Percentiles rank a stretch among this genome's conserved stretches.
Evolutionary conservation across 345 rosid species (phyloP).

Genomic region (Eucalyptus albens): DNA sequence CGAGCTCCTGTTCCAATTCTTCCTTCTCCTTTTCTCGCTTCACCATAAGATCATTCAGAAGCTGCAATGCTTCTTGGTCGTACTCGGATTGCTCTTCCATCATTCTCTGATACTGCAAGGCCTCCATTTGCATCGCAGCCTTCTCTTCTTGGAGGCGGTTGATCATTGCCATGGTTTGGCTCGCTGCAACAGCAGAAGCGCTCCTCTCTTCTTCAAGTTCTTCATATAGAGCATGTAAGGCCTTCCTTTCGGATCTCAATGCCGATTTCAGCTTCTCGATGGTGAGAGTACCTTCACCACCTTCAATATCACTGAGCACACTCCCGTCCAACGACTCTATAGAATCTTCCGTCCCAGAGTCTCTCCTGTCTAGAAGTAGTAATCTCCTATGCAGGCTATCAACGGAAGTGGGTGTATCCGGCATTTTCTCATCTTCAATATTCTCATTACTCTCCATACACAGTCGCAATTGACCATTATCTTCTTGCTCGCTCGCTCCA

Average conservation of each 20-base stretch:
- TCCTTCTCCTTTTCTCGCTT: conserved; percentile 78
- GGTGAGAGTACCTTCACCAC: conserved; percentile 32
- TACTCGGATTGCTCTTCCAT: conserved; percentile 97
- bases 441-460: conserved; percentile 31
- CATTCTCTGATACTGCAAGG: conserved; percentile 95
- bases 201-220: conserved; percentile 97
- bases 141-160: conserved; percentile 96
- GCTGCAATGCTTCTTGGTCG: conserved; percentile 94
- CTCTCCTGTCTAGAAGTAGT: conserved; percentile 39
- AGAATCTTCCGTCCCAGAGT: conserved; percentile 33
- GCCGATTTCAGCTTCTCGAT: conserved; percentile 56
- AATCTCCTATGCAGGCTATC: conserved; percentile 51
- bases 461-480: background rate
- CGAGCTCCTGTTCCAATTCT: conserved; percentile 72
- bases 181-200: conserved; percentile 86
- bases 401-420: conserved; percentile 42
- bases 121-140: conserved; percentile 99
- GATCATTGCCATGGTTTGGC: conserved; percentile 99
- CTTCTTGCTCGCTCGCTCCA: conserved; percentile 2
- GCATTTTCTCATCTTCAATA: conserved; percentile 49
- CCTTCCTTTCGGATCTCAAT: conserved; percentile 54
- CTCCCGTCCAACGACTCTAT: conserved; percentile 49
- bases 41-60: conserved; percentile 70
- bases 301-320: conserved; percentile 38
- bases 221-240: conserved; percentile 46